These are phyloP conservation scores for Trichosphaerium sp. DNA, from an alignment of 78 protist genomes.

Conservation along the genomic window DNA sequence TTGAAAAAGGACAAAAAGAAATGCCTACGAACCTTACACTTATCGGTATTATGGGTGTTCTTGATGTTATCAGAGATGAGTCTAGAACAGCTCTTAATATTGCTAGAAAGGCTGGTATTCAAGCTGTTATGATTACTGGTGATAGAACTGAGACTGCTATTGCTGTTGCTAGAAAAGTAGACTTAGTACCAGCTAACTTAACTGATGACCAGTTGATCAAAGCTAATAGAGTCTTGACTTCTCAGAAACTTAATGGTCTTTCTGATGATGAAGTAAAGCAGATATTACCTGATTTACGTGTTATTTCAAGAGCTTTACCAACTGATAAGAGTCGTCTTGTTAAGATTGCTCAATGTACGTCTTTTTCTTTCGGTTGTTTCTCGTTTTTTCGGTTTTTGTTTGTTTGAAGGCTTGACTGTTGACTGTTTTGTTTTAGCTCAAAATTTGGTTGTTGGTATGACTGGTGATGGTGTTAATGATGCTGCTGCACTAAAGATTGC, in stretches of 20 bases:
- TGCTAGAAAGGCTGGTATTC: slow-evolving; percentile 66
- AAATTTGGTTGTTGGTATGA: slow-evolving; percentile 80
- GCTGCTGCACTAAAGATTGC: slow-evolving; percentile 73
- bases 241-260: slow-evolving; percentile 24
- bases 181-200: slow-evolving; percentile 12
- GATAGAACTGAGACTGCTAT: slow-evolving; percentile 77
- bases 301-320: slow-evolving; percentile 82
- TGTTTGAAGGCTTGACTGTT: slow-evolving; percentile 1
- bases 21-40: slow-evolving; percentile 30
- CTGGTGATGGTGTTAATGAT: slow-evolving; percentile 85
- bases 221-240: slow-evolving; percentile 59
- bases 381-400: no score
- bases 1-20: slow-evolving; percentile 16
- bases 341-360: slow-evolving; percentile 23
- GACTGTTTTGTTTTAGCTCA: neutral
- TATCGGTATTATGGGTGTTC: slow-evolving; percentile 56
- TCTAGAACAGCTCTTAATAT: slow-evolving; percentile 46
- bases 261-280: slow-evolving; percentile 31
- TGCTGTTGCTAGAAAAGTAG: slow-evolving; percentile 66
- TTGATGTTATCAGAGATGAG: slow-evolving; percentile 68
- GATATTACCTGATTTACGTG: slow-evolving; percentile 58
- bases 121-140: slow-evolving; percentile 80
- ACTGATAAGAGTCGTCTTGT: slow-evolving; percentile 75
- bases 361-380: no score
- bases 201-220: slow-evolving; percentile 25